Conservation (phyloP, 495 filamentous ascomycete genomes). For the Arthonia radiata region DNA sequence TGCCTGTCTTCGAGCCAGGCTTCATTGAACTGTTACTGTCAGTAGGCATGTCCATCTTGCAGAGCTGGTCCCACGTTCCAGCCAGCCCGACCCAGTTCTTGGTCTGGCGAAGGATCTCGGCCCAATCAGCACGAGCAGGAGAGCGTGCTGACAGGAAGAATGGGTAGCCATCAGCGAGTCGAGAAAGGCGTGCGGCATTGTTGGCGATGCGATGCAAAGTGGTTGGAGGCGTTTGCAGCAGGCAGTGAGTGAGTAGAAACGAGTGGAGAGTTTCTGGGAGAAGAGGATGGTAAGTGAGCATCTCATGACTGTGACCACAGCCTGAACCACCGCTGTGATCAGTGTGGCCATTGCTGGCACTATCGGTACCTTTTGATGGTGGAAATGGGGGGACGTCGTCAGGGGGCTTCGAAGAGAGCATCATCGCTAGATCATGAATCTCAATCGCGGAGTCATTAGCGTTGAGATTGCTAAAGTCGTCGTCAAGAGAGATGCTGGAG, state of each 20-base stretch:
- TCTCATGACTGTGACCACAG: slow-evolving; percentile 31
- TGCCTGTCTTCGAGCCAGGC: too few species aligned
- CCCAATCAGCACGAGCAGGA: slow-evolving; percentile 53
- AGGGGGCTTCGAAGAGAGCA: too few species aligned
- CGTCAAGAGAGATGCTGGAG: too few species aligned
- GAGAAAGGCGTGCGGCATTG: slow-evolving; percentile 49
- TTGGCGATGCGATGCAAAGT: slow-evolving; percentile 52
- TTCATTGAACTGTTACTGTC: too few species aligned
- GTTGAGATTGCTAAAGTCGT: too few species aligned
- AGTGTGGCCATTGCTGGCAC: too few species aligned
- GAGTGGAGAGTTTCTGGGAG: slow-evolving; percentile 52
- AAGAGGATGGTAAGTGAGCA: slow-evolving; percentile 54
- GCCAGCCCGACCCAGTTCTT: slow-evolving; percentile 39
- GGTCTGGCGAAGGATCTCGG: slow-evolving; percentile 39
- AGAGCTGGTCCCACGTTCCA: slow-evolving; percentile 42
- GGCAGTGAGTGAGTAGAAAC: slow-evolving; percentile 42
- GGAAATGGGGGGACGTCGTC: too few species aligned
- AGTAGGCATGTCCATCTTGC: too few species aligned
- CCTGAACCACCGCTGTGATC: too few species aligned
- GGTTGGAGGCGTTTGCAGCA: slow-evolving; percentile 47
- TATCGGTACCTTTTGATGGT: too few species aligned
- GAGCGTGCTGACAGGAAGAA: slow-evolving; percentile 50
- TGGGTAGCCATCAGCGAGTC: slow-evolving; percentile 54
- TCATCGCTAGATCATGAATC: too few species aligned
- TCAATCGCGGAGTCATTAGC: too few species aligned